These are phyloP conservation scores for Fusarium mexicanum DNA, from an alignment of 2,329 filamentous ascomycete species.

Conservation along the genomic window DNA sequence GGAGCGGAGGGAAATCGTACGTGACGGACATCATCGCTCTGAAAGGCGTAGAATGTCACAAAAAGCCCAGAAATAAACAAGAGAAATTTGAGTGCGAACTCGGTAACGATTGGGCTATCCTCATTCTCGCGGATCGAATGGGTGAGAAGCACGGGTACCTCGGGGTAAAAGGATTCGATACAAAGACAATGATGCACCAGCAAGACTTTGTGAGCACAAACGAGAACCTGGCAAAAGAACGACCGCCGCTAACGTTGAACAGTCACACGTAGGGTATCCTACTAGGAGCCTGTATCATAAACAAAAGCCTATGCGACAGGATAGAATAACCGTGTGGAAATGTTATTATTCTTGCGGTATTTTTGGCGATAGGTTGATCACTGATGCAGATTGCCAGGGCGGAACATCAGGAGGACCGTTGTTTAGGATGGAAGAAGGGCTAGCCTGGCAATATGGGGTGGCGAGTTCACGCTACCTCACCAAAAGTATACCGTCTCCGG, in stretches of 20 bases:
- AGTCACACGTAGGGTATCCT: slow-evolving; percentile 15
- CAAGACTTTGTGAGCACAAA: background rate
- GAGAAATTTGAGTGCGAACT: background rate
- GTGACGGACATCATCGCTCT: background rate
- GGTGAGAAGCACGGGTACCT: slow-evolving; percentile 8
- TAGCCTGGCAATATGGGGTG: slow-evolving; percentile 1
- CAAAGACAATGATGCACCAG: background rate
- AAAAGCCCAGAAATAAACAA: too few relatives aligned
- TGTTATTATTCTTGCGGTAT: background rate
- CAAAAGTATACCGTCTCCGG: background rate
- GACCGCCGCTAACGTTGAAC: background rate
- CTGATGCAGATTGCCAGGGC: background rate
- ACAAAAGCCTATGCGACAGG: background rate
- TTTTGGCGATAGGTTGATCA: background rate
- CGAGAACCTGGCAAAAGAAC: accelerated
- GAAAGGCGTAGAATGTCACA: background rate
- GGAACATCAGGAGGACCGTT: slow-evolving; percentile 25
- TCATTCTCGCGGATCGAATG: slow-evolving; percentile 9
- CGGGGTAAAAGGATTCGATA: background rate
- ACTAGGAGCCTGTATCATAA: accelerated
- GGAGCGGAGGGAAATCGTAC: background rate
- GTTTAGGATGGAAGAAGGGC: background rate
- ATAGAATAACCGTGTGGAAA: background rate
- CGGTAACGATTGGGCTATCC: slow-evolving; percentile 12
- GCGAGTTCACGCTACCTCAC: background rate